A percentile compares a stretch with the other conserved stretches of the same genome.
These are phyloP conservation scores for Ascochyta koolunga DNA, from an alignment of 2,329 filamentous ascomycete genomes.

Conservation along the genomic window DNA sequence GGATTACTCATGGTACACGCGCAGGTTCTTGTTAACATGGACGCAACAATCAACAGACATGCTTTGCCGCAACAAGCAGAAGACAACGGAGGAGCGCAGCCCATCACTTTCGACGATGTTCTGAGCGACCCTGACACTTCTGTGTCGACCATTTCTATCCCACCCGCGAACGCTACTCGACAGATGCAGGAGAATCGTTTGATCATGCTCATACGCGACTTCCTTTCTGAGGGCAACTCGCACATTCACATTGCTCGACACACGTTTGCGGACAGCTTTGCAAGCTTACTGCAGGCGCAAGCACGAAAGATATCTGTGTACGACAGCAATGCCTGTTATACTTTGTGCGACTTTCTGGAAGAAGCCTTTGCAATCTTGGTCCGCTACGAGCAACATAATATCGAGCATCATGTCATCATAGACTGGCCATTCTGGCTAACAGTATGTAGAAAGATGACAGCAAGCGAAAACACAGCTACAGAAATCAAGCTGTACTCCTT, in stretches of 20 bases:
- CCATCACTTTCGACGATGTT: constrained; percentile 71
- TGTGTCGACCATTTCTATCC: constrained; percentile 65
- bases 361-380: constrained; percentile 74
- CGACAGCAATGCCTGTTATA: constrained; percentile 83
- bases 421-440: constrained; percentile 87
- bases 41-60: constrained; percentile 83
- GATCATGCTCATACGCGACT: constrained; percentile 80
- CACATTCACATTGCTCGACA: constrained; percentile 64
- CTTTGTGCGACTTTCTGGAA: constrained; percentile 89
- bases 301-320: constrained; percentile 79
- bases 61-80: constrained; percentile 47
- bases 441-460: constrained; percentile 78
- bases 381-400: constrained; percentile 61
- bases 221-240: constrained; percentile 68
- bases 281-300: constrained; percentile 72
- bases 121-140: constrained; percentile 70
- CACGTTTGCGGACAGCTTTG: constrained; percentile 78
- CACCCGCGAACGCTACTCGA: constrained; percentile 72
- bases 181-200: constrained; percentile 89
- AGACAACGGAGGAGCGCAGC: constrained; percentile 50
- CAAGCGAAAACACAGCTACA: constrained; percentile 86
- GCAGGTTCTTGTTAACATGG: constrained; percentile 78
- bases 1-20: constrained; percentile 81
- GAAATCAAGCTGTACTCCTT: constrained; percentile 86
- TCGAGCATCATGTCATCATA: constrained; percentile 57